phyloP scores from a whole-genome alignment of 1,284 basidiomycete species.

The Cryptococcus sp. region DNA sequence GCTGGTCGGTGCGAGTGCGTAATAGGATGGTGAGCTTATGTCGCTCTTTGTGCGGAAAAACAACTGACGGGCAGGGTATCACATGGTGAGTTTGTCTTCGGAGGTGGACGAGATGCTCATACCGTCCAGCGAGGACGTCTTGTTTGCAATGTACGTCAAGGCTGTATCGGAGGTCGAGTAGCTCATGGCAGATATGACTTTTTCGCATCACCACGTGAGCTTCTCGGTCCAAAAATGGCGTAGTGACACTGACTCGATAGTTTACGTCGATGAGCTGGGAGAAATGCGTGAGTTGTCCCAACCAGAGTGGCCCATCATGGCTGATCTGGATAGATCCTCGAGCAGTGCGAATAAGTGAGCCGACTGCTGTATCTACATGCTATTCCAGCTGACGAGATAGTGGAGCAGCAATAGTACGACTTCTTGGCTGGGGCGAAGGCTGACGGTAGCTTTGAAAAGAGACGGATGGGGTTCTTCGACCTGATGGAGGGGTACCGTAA shows the following conservation, averaged over 20 bases:
- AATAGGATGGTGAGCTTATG: slow-evolving; percentile 37
- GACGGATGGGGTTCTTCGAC: slow-evolving; percentile 41
- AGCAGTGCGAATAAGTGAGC: slow-evolving; percentile 36
- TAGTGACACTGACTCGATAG: slow-evolving; percentile 10
- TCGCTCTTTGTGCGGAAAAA: background rate
- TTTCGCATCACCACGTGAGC: slow-evolving; percentile 39
- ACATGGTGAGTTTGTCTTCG: slow-evolving; percentile 21
- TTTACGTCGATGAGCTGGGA: slow-evolving; percentile 42
- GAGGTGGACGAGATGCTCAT: background rate
- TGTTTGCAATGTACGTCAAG: slow-evolving; percentile 40
- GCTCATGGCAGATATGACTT: slow-evolving; percentile 36
- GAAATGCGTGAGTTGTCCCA: slow-evolving; percentile 30
- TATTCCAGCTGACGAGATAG: slow-evolving; percentile 10
- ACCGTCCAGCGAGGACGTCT: slow-evolving; percentile 33
- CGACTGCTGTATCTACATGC: background rate
- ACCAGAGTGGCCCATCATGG: background rate
- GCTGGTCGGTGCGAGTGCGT: slow-evolving; percentile 40
- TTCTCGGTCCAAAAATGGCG: background rate
- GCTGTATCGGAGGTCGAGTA: background rate
- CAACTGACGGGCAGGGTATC: slow-evolving; percentile 22
- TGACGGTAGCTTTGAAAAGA: slow-evolving; percentile 31
- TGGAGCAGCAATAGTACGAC: slow-evolving; percentile 45
- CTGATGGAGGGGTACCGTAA: slow-evolving; percentile 42
- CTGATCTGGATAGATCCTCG: slow-evolving; percentile 18
- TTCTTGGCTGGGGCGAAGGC: background rate